A percentile compares a stretch with the other conserved stretches of the same genome.
Evolutionary conservation across 306 rosid genomes (phyloP).

Genomic region (Rosa lucieae): DNA sequence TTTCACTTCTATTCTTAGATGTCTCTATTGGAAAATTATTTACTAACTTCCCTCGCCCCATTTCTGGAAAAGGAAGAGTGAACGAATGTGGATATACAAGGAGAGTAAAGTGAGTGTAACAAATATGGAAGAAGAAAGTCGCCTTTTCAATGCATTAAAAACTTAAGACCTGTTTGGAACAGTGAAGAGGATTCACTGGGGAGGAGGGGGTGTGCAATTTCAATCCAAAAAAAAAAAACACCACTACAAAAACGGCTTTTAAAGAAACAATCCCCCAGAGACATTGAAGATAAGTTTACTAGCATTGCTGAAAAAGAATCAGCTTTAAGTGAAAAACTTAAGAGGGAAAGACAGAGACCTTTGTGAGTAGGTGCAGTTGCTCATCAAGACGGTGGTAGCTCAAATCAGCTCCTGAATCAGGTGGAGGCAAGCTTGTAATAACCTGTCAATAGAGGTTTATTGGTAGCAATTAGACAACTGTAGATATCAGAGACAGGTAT

Average conservation of each 20-base stretch:
- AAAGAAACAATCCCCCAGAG: background rate
- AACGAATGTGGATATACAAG: background rate
- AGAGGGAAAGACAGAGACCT: constrained; percentile 44
- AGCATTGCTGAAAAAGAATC: background rate
- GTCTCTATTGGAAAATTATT: background rate
- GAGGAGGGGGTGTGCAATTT: too few relatives aligned
- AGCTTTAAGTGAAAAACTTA: constrained; percentile 7
- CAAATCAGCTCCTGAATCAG: constrained; percentile 72
- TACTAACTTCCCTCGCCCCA: background rate
- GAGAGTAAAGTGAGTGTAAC: background rate
- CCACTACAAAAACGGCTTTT: background rate
- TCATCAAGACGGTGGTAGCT: constrained; percentile 72
- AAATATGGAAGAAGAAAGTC: background rate
- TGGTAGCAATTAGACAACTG: constrained; percentile 9
- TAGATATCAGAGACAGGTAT: constrained; percentile 15
- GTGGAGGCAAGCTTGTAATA: constrained; percentile 93
- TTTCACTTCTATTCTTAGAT: background rate
- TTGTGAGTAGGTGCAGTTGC: constrained; percentile 83
- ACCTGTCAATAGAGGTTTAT: constrained; percentile 50
- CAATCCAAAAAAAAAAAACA: too few relatives aligned
- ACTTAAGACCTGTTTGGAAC: background rate
- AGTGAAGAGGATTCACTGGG: background rate
- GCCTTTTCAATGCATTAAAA: background rate
- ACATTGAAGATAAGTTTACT: background rate
- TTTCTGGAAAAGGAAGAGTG: background rate